Conservation (phyloP, 164 flowering plant species). For the Magnolia officinalis region DNA sequence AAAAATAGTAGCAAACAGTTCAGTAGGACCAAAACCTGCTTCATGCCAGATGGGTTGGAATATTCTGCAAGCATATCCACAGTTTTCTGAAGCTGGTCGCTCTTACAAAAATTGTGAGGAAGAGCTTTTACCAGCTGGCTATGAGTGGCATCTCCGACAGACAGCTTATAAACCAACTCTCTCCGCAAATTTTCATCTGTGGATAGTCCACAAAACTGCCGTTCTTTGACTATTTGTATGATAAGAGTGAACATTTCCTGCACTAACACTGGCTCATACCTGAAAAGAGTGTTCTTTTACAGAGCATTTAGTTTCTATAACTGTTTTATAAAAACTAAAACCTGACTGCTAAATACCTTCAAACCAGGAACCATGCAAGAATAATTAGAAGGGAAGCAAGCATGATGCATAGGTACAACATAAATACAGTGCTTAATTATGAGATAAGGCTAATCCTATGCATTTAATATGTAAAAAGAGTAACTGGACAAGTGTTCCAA, state of each 20-base stretch:
- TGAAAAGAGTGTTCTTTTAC: constrained; percentile 26
- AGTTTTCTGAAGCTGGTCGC: constrained; percentile 55
- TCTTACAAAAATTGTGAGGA: constrained; percentile 80
- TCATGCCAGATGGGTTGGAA: constrained; percentile 82
- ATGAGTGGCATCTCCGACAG: constrained; percentile 85
- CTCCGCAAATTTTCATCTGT: constrained; percentile 68
- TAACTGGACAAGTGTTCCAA: no score
- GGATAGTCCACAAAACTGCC: constrained; percentile 77
- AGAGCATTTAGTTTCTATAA: constrained; percentile 8
- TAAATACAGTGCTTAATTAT: no score
- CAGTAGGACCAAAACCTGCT: constrained; percentile 58
- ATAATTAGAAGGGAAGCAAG: no score
- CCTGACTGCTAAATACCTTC: not conserved
- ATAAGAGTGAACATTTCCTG: constrained; percentile 92
- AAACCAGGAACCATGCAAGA: not conserved
- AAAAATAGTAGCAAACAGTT: not conserved
- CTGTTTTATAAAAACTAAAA: not conserved
- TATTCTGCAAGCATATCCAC: constrained; percentile 72
- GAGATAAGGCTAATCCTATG: no score
- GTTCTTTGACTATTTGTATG: constrained; percentile 82
- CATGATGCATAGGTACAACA: no score
- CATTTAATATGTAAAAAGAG: no score
- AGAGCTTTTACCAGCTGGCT: constrained; percentile 85
- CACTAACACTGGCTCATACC: constrained; percentile 76
- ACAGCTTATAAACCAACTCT: constrained; percentile 74